These are phyloP conservation scores for Citrus sp. DNA, from an alignment of 345 rosid genomes.

Conservation along the genomic window DNA sequence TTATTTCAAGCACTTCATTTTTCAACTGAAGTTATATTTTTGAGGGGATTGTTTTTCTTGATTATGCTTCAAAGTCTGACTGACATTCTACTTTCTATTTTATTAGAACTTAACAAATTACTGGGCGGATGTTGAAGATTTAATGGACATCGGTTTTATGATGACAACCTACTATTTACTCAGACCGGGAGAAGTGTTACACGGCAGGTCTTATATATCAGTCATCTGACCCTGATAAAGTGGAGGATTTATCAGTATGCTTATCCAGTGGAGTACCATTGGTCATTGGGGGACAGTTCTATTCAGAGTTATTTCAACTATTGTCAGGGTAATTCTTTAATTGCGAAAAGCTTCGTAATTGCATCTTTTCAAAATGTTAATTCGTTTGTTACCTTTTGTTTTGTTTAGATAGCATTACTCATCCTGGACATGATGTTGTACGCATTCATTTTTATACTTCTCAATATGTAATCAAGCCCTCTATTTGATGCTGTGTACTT, in stretches of 20 bases:
- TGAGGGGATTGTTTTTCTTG: background rate
- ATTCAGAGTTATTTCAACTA: no score
- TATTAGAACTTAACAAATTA: background rate
- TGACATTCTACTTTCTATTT: background rate
- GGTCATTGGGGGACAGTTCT: background rate
- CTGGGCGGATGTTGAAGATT: background rate
- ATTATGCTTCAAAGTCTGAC: background rate
- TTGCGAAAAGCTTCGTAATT: background rate
- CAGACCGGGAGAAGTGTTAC: background rate
- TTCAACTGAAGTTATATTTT: background rate
- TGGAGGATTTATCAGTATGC: background rate
- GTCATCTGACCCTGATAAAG: background rate
- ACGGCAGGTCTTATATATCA: background rate
- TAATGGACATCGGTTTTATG: no score
- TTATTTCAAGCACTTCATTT: background rate
- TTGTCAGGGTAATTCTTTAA: no score
- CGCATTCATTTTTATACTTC: background rate
- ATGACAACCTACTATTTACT: background rate
- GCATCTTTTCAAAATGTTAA: background rate
- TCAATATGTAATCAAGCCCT: no score
- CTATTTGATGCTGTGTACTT: no score
- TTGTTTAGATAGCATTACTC: background rate
- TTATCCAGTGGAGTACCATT: background rate
- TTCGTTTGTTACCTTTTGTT: background rate
- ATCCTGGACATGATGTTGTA: background rate